Conservation (phyloP, 1,139 yeast species). For the Entelexis paramagnoliae region DNA sequence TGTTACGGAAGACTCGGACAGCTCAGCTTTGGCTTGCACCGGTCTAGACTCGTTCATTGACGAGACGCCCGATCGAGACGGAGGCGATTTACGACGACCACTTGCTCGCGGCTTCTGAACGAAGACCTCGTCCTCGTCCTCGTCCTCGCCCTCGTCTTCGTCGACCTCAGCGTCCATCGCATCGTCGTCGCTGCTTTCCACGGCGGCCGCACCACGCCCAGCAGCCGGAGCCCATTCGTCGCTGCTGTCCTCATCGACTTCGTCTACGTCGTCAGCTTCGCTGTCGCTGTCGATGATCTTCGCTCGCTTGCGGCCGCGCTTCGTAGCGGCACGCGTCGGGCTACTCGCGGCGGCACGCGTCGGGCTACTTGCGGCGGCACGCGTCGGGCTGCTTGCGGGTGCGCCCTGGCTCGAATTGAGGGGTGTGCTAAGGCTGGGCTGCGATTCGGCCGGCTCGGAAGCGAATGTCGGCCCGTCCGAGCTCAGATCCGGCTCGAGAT, state of each 20-base stretch:
- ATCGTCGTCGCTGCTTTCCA: constrained; percentile 7
- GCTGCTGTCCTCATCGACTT: constrained; percentile 6
- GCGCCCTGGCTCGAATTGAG: constrained; percentile 13
- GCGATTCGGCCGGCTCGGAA: neutral
- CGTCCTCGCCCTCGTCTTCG: neutral
- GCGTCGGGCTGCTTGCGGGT: constrained; percentile 14
- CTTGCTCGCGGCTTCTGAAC: neutral
- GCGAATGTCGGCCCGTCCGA: neutral
- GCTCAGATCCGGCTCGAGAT: neutral
- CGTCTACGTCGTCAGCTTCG: constrained; percentile 9
- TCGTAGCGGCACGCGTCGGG: constrained; percentile 4
- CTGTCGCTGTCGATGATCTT: constrained; percentile 15
- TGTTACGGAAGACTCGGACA: neutral
- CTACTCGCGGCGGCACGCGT: constrained; percentile 8
- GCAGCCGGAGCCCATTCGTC: constrained; percentile 3
- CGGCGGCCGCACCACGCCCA: neutral
- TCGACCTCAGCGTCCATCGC: constrained; percentile 8
- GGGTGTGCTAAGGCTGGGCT: constrained; percentile 14
- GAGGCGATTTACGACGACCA: neutral
- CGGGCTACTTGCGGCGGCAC: constrained; percentile 11
- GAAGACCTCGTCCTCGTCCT: neutral
- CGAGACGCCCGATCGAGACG: no score
- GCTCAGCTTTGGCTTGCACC: neutral
- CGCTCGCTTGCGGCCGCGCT: constrained; percentile 5
- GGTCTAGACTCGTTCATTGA: no score